phyloP scores from a whole-genome alignment of 345 rosid genomes.

The Xanthoceras sorbifolium region DNA sequence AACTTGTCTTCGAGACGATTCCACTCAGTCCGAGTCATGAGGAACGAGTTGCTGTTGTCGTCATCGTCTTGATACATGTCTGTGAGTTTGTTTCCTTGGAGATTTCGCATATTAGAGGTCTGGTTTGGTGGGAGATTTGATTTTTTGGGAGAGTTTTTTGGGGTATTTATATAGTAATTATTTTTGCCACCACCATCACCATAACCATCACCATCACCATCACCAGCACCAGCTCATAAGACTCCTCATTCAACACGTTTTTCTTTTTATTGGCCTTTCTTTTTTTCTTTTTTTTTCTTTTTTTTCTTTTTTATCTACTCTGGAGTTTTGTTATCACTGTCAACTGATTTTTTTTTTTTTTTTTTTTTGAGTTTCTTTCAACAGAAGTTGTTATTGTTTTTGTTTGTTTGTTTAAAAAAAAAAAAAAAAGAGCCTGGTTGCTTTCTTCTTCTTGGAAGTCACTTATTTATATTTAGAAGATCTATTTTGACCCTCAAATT shows the following conservation, averaged over 20 bases:
- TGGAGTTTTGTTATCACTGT: neutral
- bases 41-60: neutral
- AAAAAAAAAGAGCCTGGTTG: too few species aligned
- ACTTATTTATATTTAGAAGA: too few species aligned
- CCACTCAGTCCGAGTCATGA: constrained; percentile 43
- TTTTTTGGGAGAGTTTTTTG: neutral
- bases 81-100: neutral
- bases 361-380: too few species aligned
- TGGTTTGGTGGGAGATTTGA: constrained; percentile 36
- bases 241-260: constrained; percentile 24
- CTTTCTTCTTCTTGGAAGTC: too few species aligned
- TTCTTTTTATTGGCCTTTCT: constrained; percentile 21
- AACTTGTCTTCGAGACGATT: constrained; percentile 64
- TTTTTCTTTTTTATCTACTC: neutral
- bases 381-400: too few species aligned
- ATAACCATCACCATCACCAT: too few species aligned
- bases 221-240: constrained; percentile 15
- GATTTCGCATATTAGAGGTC: neutral
- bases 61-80: neutral
- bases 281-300: rapidly evolving
- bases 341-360: neutral
- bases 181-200: neutral
- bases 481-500: too few species aligned
- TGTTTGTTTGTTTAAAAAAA: too few species aligned
- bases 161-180: constrained; percentile 6